phyloP scores from a whole-genome alignment of 352 stramenopile species.

The Aphanomyces euteiches region DNA sequence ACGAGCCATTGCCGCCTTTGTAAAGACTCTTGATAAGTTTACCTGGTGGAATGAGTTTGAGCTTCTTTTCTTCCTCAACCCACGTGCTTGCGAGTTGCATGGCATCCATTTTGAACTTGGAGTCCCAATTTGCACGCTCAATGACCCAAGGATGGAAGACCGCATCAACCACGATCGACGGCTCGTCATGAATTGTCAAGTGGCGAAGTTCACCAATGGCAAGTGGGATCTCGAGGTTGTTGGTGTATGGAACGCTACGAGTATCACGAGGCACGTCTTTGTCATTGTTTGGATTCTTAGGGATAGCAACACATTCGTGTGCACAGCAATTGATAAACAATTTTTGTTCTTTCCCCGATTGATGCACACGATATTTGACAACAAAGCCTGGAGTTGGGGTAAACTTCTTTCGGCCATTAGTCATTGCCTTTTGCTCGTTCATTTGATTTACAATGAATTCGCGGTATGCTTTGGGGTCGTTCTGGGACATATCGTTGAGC shows the following conservation, averaged over 20 bases:
- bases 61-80: slow-evolving; percentile 62
- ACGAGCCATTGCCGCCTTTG: slow-evolving; percentile 56
- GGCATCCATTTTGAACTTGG: slow-evolving; percentile 75
- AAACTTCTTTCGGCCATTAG: slow-evolving; percentile 46
- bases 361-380: slow-evolving; percentile 62
- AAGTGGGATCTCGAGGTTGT: slow-evolving; percentile 71
- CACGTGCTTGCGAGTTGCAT: slow-evolving; percentile 76
- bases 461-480: slow-evolving; percentile 66
- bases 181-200: slow-evolving; percentile 45
- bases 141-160: slow-evolving; percentile 79
- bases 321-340: slow-evolving; percentile 80
- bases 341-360: slow-evolving; percentile 51
- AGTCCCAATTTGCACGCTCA: slow-evolving; percentile 64
- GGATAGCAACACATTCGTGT: slow-evolving; percentile 62
- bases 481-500: slow-evolving; percentile 65
- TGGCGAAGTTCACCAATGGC: slow-evolving; percentile 57
- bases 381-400: slow-evolving; percentile 67
- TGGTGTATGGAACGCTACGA: slow-evolving; percentile 58
- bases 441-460: slow-evolving; percentile 81
- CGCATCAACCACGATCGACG: slow-evolving; percentile 61
- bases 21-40: slow-evolving; percentile 85
- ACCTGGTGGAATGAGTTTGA: slow-evolving; percentile 39
- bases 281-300: slow-evolving; percentile 70
- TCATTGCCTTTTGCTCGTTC: slow-evolving; percentile 24
- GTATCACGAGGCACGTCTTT: slow-evolving; percentile 58